phyloP scores from a whole-genome alignment of 2,329 filamentous ascomycete species.

The Fusarium sp. region DNA sequence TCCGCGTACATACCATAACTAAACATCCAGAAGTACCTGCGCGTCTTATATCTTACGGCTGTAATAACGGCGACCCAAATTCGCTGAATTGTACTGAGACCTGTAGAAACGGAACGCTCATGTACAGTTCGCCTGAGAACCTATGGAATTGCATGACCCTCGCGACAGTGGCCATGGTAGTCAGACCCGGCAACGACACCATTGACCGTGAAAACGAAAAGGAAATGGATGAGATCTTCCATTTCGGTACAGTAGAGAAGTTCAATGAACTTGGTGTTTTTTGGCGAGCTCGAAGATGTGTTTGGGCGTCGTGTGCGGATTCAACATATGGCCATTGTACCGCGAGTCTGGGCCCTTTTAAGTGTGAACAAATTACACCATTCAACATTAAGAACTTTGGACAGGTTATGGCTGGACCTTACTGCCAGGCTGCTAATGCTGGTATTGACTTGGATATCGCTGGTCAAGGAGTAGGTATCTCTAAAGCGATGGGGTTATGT shows the following conservation, averaged over 20 bases:
- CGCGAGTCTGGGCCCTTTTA: background rate
- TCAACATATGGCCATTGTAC: conserved; percentile 4
- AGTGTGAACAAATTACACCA: background rate
- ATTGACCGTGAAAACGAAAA: background rate
- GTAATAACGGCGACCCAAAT: background rate
- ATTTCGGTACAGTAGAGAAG: background rate
- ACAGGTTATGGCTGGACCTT: background rate
- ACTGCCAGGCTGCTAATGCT: background rate
- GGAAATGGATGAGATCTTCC: background rate
- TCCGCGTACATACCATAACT: background rate
- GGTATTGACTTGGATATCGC: background rate
- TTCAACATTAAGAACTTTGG: background rate
- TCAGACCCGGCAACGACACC: background rate
- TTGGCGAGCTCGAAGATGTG: background rate
- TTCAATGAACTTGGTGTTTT: background rate
- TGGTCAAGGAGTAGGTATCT: background rate
- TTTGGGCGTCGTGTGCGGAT: conserved; percentile 1
- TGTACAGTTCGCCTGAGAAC: background rate
- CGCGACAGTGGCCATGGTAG: background rate
- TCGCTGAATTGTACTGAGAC: background rate
- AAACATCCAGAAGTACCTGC: background rate
- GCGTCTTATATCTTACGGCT: background rate
- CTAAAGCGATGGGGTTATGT: no score
- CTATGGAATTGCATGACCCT: background rate
- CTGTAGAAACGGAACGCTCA: background rate